These are phyloP conservation scores for Myxozyma geophila DNA, from an alignment of 805 yeast genomes.

Conservation along the genomic window DNA sequence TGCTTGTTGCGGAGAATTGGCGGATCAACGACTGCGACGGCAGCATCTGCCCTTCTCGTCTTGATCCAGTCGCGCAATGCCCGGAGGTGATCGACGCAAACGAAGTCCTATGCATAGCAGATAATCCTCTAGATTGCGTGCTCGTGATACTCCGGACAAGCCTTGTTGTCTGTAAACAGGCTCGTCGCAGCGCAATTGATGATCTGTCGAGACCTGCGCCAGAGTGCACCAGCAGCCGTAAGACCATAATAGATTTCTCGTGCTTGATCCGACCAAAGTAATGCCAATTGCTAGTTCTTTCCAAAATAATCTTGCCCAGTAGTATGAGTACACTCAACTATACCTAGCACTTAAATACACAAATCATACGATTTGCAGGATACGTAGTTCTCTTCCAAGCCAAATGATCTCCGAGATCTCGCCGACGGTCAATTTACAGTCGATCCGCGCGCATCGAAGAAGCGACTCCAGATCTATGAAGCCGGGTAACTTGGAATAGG, in stretches of 20 bases:
- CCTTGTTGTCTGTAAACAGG: no score
- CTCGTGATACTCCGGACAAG: background rate
- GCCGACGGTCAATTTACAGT: background rate
- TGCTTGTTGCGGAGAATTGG: background rate
- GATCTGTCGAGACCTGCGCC: background rate
- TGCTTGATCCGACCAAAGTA: no score
- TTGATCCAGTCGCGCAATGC: background rate
- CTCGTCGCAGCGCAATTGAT: background rate
- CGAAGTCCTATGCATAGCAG: background rate
- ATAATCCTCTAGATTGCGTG: background rate
- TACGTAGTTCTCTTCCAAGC: no score
- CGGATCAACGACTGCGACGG: background rate
- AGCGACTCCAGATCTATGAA: background rate
- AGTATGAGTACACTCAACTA: no score
- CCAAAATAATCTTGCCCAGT: no score
- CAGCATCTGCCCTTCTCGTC: background rate
- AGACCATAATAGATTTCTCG: background rate
- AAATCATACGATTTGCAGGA: background rate
- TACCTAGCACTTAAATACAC: background rate
- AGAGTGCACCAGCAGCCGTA: background rate
- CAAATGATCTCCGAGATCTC: background rate
- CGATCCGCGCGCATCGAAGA: background rate
- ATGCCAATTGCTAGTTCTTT: no score
- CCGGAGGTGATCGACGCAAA: no score
- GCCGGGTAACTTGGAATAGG: background rate